Conservation (phyloP, 805 yeast species). For the Dipodascus albidus region DNA sequence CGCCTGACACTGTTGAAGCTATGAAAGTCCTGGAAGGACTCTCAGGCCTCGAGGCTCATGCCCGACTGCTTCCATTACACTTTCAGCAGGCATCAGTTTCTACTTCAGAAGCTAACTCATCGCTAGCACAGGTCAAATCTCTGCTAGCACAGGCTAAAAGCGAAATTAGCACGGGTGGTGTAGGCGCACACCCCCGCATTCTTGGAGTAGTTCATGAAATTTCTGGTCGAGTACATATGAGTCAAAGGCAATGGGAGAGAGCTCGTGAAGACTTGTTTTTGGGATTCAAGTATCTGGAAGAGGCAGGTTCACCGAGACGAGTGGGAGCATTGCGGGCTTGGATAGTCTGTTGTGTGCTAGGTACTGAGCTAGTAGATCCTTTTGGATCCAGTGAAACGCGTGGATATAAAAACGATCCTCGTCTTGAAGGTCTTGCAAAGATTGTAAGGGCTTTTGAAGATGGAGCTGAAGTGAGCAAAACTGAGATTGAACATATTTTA, state of each 20-base stretch:
- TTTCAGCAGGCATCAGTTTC: background rate
- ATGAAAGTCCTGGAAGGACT: background rate
- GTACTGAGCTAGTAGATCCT: slow-evolving; percentile 51
- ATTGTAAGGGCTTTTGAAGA: slow-evolving; percentile 27
- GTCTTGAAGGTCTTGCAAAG: slow-evolving; percentile 20
- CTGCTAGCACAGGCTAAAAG: background rate
- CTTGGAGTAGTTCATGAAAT: slow-evolving; percentile 68
- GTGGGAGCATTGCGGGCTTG: slow-evolving; percentile 47
- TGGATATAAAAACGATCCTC: slow-evolving; percentile 31
- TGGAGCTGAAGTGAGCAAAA: background rate
- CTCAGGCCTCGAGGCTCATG: background rate
- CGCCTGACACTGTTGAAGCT: background rate
- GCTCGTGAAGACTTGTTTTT: slow-evolving; percentile 47
- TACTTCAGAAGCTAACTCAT: background rate
- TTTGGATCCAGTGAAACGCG: slow-evolving; percentile 64
- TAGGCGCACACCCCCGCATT: slow-evolving; percentile 54
- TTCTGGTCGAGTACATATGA: slow-evolving; percentile 59
- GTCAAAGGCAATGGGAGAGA: slow-evolving; percentile 41
- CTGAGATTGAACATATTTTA: background rate
- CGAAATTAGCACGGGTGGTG: slow-evolving; percentile 22
- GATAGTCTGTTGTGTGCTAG: slow-evolving; percentile 46
- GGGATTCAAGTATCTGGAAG: slow-evolving; percentile 49
- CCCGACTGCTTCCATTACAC: background rate
- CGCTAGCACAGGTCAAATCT: background rate
- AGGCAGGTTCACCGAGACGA: slow-evolving; percentile 53